Evolutionary conservation across 495 filamentous ascomycete species (phyloP), one percentile per base, ranked within the genome.

Genomic region (Cercophora samala): DNA sequence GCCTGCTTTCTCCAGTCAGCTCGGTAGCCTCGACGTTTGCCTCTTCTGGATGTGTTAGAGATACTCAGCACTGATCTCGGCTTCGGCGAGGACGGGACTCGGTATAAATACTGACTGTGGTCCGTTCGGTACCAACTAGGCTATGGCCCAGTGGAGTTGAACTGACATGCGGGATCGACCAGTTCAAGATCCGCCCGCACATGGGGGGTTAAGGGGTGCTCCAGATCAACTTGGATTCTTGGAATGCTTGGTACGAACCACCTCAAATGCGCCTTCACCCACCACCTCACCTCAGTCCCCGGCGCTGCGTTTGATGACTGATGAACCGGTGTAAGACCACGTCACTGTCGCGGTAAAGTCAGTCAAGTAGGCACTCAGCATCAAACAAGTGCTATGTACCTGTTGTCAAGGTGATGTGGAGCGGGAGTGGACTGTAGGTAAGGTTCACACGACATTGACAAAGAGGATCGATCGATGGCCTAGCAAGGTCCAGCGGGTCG

Each of bases 121-220:
- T 46, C 8, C 29, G 29, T 32, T 8, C 8, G 29, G 29, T 32
- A 32, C n/a, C n/a, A n/a, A n/a, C n/a, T n/a, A n/a, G n/a, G 26
- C 26, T 29, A 8, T 29, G 26, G 26, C 26, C 26, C 26, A 21
- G 19, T 22, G 23, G 54, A 58, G 54, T n/a, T 58, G 19, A 58
- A 17, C 54, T 58, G 54, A 58, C 54, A 58, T 22, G 54, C n/a
- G 54, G 54, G 54, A 58, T 58, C 54, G 19, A 58, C 54, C 54
- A 24, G 54, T 19, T 21, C 8, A 58, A 21, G 54, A 58, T 58
- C 54, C 23, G 54, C 54, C 5, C 18, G 54, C 23, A 58, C 54
- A 58, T 58, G 54, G 19, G 23, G 6, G 23, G 6, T 58, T 46
- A 46, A 46, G 13, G 37, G 37, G 37, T 46, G 37, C 15, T 46